These are phyloP conservation scores for Halophytophthora batemanensis DNA, from an alignment of 352 stramenopile species.

Conservation along the genomic window DNA sequence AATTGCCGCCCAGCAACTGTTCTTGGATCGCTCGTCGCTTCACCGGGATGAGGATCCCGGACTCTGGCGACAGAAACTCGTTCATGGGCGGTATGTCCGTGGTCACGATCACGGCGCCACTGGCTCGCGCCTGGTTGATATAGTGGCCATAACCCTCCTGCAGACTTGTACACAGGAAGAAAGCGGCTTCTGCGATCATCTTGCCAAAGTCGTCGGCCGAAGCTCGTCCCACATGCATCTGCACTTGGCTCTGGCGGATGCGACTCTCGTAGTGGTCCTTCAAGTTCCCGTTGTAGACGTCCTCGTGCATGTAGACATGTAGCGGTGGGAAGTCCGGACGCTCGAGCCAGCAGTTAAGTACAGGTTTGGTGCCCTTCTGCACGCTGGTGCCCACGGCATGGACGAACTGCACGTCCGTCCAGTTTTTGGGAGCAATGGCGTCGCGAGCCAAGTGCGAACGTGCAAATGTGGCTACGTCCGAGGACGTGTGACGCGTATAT, in stretches of 20 bases:
- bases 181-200: constrained; percentile 46
- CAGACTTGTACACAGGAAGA: constrained; percentile 59
- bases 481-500: constrained; percentile 59
- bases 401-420: constrained; percentile 37
- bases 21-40: constrained; percentile 25
- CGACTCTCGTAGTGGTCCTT: constrained; percentile 27
- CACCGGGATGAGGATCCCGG: constrained; percentile 40
- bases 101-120: constrained; percentile 42
- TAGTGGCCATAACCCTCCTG: constrained; percentile 71
- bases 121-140: constrained; percentile 64
- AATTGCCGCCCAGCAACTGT: constrained; percentile 50
- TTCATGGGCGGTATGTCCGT: constrained; percentile 63
- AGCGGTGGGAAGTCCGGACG: constrained; percentile 46
- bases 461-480: constrained; percentile 41
- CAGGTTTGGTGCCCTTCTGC: constrained; percentile 45
- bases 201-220: constrained; percentile 40
- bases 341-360: constrained; percentile 58
- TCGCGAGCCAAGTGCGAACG: constrained; percentile 24
- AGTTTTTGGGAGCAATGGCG: constrained; percentile 41
- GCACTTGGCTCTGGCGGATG: constrained; percentile 22
- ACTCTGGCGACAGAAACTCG: constrained; percentile 46
- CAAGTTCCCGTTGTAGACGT: constrained; percentile 30
- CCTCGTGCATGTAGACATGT: constrained; percentile 49
- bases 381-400: constrained; percentile 52
- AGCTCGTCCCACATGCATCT: constrained; percentile 37